Conservation (phyloP, 345 rosid species). For the Schrenkiella parvula region DNA sequence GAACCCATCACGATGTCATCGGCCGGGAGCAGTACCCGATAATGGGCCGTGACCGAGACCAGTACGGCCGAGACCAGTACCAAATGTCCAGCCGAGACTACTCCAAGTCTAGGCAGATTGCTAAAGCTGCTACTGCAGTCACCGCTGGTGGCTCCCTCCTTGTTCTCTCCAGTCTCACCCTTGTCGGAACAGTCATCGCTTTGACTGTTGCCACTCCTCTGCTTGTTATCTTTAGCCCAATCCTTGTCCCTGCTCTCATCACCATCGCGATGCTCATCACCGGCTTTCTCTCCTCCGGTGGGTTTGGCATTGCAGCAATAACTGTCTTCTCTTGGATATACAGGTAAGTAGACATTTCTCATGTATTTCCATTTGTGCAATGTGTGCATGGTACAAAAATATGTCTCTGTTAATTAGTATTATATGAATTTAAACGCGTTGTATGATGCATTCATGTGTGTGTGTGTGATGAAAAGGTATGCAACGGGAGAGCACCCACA, state of each 20-base stretch:
- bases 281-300: conserved; percentile 79
- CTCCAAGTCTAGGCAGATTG: conserved; percentile 53
- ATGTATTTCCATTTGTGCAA: not conserved
- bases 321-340: conserved; percentile 84
- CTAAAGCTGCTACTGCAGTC: conserved; percentile 75
- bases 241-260: conserved; percentile 74
- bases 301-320: conserved; percentile 71
- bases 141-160: conserved; percentile 80
- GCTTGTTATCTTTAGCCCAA: conserved; percentile 83
- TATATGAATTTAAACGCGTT: not conserved
- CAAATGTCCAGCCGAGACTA: conserved; percentile 21
- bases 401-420: not conserved
- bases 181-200: conserved; percentile 68
- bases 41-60: conserved; percentile 27
- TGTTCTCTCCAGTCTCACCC: conserved; percentile 64
- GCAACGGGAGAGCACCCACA: conserved; percentile 68
- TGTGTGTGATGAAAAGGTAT: conserved; percentile 40
- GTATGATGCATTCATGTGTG: not conserved
- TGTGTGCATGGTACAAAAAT: not conserved
- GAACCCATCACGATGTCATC: conserved; percentile 32
- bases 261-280: conserved; percentile 40
- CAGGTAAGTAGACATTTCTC: conserved; percentile 30
- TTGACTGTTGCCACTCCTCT: conserved; percentile 77
- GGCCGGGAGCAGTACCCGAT: conserved; percentile 24
- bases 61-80: conserved; percentile 40